Base-by-base conservation (phyloP, 1,139 yeast genomes). In the Suhomyces wounanorum region DNA sequence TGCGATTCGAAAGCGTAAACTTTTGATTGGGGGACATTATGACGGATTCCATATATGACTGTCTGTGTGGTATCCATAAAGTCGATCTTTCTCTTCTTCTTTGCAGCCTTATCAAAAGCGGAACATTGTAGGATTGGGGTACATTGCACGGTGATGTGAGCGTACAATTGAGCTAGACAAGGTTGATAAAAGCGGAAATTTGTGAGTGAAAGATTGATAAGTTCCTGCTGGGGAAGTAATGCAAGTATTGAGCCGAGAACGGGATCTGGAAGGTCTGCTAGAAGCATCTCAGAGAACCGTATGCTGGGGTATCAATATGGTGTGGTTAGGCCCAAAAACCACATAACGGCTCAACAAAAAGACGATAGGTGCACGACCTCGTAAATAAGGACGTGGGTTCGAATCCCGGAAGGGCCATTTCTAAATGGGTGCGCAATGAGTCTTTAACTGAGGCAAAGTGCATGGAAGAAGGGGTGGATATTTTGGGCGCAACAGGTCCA, bases 151-250 rank as follows among this genome's bases (percentile, higher is more conserved):
- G 61, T 52, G 26, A 75, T 59, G 25, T 60, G 60, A n/a, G 58
- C 52, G 57, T 75, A 75, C 37, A 76, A 59, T 45, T 66, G 63
- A 31, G 53, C 49, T 44, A 66, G 52, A 48, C 77, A 72, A 33
- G 78, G 77, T 40, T 61, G 58, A 54, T 76, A 75, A 55, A 70
- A 70, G 40, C 60, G 58, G 57, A 56, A 75, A 57, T 71, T 73
- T 23, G 80, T 73, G 18, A 60, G 59, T 1, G 78, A 67, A n/a
- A 76, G 62, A 47, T 68, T 71, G 36, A 72, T 45, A 8, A 73
- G 58, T 37, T 66, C 64, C 48, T 69, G 70, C 51, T 74, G 77
- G 2, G 73, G 69, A n/a, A 73, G 61, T 47, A 59, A 70, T 16
- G 44, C 52, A 10, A 71, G 57, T 33, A 72, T 60, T 18, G 50